Evolutionary conservation across 163 green algal species (phyloP), one percentile per base, ranked within the genome.

Genomic region (Chlorella variabilis): DNA sequence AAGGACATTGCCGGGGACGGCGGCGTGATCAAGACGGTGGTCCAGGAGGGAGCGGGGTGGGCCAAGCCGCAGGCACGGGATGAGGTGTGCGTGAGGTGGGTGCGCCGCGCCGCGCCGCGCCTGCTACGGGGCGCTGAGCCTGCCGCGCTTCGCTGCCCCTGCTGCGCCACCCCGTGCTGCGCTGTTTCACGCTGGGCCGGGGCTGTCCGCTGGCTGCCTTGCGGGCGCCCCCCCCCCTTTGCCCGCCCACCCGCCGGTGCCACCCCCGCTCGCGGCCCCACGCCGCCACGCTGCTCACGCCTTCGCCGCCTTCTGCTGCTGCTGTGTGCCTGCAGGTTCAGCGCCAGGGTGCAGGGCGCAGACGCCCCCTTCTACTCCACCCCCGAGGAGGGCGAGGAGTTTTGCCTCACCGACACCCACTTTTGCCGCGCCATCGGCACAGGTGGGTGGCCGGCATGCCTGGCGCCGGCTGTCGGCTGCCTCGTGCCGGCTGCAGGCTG

Each of bases 1-100:
- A 96, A 96, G 84, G 95, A 98, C 85, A 92, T 98, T 41, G 69
- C 85, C 18, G 77, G 83, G 45, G 93, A 97, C 69, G 93, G 91
- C 38, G 93, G 93, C 58, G 84, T 98, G 41, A 95, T 98, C 83
- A 98, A 98, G 86, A 94, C 87, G 29, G 80, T 93, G 1, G 8
- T 92, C 2, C 36, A 76, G 42, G 93, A 96, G 71, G 94, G 92
- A 45, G 58, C 88, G 2, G 88, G 89, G 17, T 97, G 89, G 88
- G 71, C 90, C 45, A 93, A 88, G 41, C 93, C 95, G 18, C 85
- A 87, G 23, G 83, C 88, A 21, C 4, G 59, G 29, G 94, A 97
- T 73, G 93, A 97, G 75, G 88, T 93, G 20, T n/a, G 87, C 9
- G 86, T 91, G 38, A 79, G 75, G 41, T 80, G 83, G 36, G 66